Percentiles rank a stretch among this genome's conserved stretches.
phyloP scores from a whole-genome alignment of 2,329 filamentous ascomycete genomes.

The Metarhizium robertsii region DNA sequence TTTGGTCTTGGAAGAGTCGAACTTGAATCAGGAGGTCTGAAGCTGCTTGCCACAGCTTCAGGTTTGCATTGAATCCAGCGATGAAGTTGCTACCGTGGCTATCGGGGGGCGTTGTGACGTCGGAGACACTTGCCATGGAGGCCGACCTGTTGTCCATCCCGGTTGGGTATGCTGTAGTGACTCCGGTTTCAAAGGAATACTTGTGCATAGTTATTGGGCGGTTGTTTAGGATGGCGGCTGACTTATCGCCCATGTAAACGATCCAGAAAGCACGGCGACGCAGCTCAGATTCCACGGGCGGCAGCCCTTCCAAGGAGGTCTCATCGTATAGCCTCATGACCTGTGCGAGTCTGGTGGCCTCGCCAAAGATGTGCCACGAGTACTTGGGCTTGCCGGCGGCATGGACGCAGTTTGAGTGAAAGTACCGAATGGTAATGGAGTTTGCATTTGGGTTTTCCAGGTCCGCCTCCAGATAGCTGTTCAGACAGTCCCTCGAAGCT shows the following conservation, averaged over 20 bases:
- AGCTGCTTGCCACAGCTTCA: conserved; percentile 30
- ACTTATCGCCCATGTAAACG: conserved; percentile 31
- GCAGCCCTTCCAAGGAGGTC: conserved; percentile 22
- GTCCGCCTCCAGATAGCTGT: conserved; percentile 30
- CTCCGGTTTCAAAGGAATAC: conserved; percentile 29
- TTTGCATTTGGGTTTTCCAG: conserved; percentile 31
- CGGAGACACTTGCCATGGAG: conserved; percentile 6
- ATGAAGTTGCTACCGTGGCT: conserved; percentile 19
- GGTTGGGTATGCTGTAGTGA: conserved; percentile 25
- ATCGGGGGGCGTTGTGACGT: conserved; percentile 8
- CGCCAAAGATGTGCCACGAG: conserved; percentile 36
- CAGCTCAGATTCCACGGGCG: conserved; percentile 28
- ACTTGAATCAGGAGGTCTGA: conserved; percentile 29
- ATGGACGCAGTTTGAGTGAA: conserved; percentile 36
- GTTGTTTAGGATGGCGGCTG: conserved; percentile 28
- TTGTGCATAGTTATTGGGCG: conserved; percentile 34
- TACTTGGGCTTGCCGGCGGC: conserved; percentile 31
- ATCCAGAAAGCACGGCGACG: conserved; percentile 28
- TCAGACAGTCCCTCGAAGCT: conserved; percentile 28
- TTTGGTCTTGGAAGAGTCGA: conserved; percentile 19
- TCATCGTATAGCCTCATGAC: conserved; percentile 34
- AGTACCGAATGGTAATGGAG: conserved; percentile 33
- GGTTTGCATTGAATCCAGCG: conserved; percentile 31
- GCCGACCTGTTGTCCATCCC: conserved; percentile 19
- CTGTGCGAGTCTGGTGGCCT: conserved; percentile 31